Conservation (phyloP, 75 land plant genomes). For the Larix kaempferi region DNA sequence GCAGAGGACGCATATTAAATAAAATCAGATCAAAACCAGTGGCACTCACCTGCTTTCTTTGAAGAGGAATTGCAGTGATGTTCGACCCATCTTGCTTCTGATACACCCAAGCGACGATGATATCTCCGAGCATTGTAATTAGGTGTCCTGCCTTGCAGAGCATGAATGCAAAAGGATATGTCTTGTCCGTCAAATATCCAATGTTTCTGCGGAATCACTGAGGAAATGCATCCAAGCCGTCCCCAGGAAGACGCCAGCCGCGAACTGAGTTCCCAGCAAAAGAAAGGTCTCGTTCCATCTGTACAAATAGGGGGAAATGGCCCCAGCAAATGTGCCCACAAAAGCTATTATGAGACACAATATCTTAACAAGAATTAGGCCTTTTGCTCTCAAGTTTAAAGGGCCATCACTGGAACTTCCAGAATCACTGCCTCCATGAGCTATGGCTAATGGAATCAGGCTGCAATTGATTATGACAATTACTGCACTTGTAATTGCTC, state of each 20-base stretch:
- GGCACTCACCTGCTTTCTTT: too few species aligned
- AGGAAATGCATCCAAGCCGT: slow-evolving; percentile 84
- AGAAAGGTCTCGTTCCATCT: slow-evolving; percentile 28
- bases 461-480: not conserved
- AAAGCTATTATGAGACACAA: slow-evolving; percentile 30
- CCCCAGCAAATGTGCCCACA: slow-evolving; percentile 29
- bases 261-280: slow-evolving; percentile 42
- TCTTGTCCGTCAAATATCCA: slow-evolving; percentile 37
- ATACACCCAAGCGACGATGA: slow-evolving; percentile 21
- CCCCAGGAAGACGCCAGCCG: slow-evolving; percentile 36
- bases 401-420: slow-evolving; percentile 8
- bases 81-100: slow-evolving; percentile 31
- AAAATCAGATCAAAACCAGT: too few species aligned
- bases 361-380: slow-evolving; percentile 23
- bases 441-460: not conserved
- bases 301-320: slow-evolving; percentile 33
- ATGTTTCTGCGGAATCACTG: slow-evolving; percentile 55
- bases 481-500: not conserved
- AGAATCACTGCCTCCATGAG: slow-evolving; percentile 10
- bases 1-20: too few species aligned
- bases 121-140: slow-evolving; percentile 73
- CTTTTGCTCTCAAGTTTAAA: slow-evolving; percentile 22
- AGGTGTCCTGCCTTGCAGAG: slow-evolving; percentile 42
- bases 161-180: slow-evolving; percentile 86
- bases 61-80: slow-evolving; percentile 11